A percentile compares a stretch with the other conserved stretches of the same genome.
phyloP scores from a whole-genome alignment of 257 asterid species.

The Fraxinus anomala region DNA sequence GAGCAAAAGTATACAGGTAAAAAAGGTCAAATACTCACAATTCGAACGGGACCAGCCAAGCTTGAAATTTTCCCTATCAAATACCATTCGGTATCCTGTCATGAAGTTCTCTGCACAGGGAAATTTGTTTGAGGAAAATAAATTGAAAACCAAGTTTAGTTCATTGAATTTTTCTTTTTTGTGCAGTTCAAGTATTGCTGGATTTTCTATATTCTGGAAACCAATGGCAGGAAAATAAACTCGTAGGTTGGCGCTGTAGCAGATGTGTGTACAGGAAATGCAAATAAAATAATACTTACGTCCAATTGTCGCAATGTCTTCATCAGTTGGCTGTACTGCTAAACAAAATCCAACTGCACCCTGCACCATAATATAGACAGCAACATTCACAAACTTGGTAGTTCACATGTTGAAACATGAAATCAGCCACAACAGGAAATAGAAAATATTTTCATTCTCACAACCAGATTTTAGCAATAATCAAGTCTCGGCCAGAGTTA shows the following conservation, averaged over 20 bases:
- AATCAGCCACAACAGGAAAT: constrained; percentile 14
- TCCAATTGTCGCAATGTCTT: constrained; percentile 71
- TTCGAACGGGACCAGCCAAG: constrained; percentile 77
- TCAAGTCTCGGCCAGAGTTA: neutral
- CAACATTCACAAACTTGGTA: constrained; percentile 7
- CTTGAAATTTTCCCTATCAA: constrained; percentile 71
- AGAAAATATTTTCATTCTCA: constrained; percentile 13
- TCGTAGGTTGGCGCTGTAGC: constrained; percentile 2
- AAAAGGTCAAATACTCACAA: constrained; percentile 56
- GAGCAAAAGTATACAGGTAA: neutral
- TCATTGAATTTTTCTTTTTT: constrained; percentile 2
- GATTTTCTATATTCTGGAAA: constrained; percentile 12
- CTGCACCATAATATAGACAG: constrained; percentile 48
- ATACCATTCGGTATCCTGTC: constrained; percentile 76
- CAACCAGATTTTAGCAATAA: neutral
- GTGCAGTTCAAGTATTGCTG: neutral
- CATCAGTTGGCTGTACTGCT: constrained; percentile 64
- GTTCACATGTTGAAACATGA: constrained; percentile 23
- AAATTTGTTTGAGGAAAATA: constrained; percentile 26
- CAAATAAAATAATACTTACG: constrained; percentile 54
- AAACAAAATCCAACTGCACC: constrained; percentile 88
- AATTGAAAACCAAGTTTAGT: constrained; percentile 11
- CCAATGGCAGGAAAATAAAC: constrained; percentile 1
- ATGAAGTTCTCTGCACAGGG: constrained; percentile 84
- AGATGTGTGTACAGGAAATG: constrained; percentile 17